phyloP scores from a whole-genome alignment of 768 basidiomycete species.

The Tephrocybe sp. region DNA sequence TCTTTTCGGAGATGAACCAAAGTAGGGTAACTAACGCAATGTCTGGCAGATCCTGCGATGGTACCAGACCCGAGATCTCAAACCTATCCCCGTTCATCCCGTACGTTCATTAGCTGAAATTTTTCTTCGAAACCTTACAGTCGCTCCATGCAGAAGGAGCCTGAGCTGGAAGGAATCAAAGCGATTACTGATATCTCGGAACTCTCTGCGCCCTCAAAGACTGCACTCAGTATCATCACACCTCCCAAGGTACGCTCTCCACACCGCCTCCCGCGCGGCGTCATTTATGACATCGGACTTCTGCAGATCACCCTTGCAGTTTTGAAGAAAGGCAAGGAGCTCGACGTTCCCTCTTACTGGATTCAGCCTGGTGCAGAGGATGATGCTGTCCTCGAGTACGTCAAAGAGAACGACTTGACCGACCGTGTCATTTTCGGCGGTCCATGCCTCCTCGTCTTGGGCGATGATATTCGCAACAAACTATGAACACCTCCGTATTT shows the following conservation, averaged over 20 bases:
- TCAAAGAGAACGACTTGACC: slow-evolving; percentile 60
- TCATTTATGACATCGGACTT: neutral
- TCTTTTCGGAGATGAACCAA: neutral
- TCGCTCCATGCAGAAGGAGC: slow-evolving; percentile 50
- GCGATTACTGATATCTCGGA: slow-evolving; percentile 55
- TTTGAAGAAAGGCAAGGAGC: slow-evolving; percentile 64
- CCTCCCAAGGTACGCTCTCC: slow-evolving; percentile 55
- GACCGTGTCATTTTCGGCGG: slow-evolving; percentile 79
- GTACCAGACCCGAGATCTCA: slow-evolving; percentile 59
- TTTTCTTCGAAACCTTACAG: neutral
- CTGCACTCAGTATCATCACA: slow-evolving; percentile 78
- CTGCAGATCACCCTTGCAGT: slow-evolving; percentile 66
- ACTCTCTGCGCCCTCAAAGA: slow-evolving; percentile 58
- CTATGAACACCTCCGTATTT: slow-evolving; percentile 16
- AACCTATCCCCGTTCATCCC: slow-evolving; percentile 74
- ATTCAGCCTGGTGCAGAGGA: slow-evolving; percentile 88
- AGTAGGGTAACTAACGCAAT: neutral
- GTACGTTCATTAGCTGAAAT: slow-evolving; percentile 35
- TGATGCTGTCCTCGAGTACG: slow-evolving; percentile 55
- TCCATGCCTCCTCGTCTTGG: slow-evolving; percentile 78
- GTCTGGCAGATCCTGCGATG: slow-evolving; percentile 70
- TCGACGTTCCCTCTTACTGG: slow-evolving; percentile 79
- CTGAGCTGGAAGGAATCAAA: slow-evolving; percentile 61
- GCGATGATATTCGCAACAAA: slow-evolving; percentile 51
- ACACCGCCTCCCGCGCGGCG: neutral